Evolutionary conservation across 2,329 filamentous ascomycete species (phyloP).

Genomic region (Colletotrichum falcatum): DNA sequence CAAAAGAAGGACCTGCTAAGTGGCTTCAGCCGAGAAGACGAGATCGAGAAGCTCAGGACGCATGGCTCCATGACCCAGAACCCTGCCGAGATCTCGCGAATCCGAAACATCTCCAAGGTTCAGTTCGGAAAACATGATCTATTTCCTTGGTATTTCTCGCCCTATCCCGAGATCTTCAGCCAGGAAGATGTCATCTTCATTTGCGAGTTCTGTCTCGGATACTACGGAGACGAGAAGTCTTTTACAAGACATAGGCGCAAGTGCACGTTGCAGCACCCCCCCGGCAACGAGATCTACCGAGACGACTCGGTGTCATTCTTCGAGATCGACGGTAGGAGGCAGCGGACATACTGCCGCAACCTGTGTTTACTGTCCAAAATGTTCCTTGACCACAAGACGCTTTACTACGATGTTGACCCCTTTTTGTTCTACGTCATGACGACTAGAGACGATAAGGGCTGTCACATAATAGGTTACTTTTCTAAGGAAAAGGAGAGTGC

Average conservation of each 20-base stretch:
- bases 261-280: constrained; percentile 91
- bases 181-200: constrained; percentile 94
- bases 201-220: constrained; percentile 95
- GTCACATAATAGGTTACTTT: constrained; percentile 98
- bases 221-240: constrained; percentile 85
- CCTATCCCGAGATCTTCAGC: constrained; percentile 90
- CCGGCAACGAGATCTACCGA: constrained; percentile 97
- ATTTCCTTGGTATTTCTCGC: constrained; percentile 99
- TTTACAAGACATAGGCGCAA: constrained; percentile 90
- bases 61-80: constrained; percentile 99
- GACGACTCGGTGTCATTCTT: constrained; percentile 96
- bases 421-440: constrained; percentile 99
- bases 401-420: constrained; percentile 99
- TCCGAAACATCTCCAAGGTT: constrained; percentile 92
- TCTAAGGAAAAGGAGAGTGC: constrained; percentile 98
- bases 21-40: constrained; percentile 83
- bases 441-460: constrained; percentile 86
- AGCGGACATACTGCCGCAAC: constrained; percentile 96
- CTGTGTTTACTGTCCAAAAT: constrained; percentile 94
- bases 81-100: constrained; percentile 94
- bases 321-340: constrained; percentile 94
- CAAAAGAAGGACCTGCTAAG: constrained; percentile 58
- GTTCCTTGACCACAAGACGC: constrained; percentile 96
- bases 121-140: constrained; percentile 94
- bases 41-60: constrained; percentile 95